Conservation (phyloP, 106 monocot genomes). For the Dactylorhiza incarnata region DNA sequence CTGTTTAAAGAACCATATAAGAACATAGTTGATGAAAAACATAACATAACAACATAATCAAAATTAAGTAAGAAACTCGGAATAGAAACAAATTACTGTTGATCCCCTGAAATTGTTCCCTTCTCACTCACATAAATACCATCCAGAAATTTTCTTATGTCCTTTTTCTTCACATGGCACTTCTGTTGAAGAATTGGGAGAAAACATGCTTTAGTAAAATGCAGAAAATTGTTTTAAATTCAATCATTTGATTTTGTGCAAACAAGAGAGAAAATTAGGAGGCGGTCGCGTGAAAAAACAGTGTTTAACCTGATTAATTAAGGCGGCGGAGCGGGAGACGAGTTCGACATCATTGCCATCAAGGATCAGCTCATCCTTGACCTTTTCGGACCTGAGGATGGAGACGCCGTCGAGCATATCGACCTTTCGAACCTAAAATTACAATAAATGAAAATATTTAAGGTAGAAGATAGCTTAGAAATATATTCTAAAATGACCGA, state of each 20-base stretch:
- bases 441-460: too few relatives aligned
- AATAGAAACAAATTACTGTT: neutral
- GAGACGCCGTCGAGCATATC: constrained; percentile 74
- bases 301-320: constrained; percentile 68
- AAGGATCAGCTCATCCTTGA: constrained; percentile 83
- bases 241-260: neutral
- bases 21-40: neutral
- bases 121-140: constrained; percentile 73
- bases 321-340: constrained; percentile 73
- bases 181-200: constrained; percentile 27
- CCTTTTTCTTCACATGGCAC: constrained; percentile 75
- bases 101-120: constrained; percentile 34
- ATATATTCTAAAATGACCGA: too few relatives aligned
- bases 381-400: constrained; percentile 65
- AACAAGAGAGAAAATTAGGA: neutral
- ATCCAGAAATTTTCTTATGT: constrained; percentile 66
- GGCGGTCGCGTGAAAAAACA: neutral
- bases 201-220: neutral
- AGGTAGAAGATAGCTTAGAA: too few relatives aligned
- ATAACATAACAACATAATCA: neutral
- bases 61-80: neutral
- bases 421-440: constrained; percentile 39
- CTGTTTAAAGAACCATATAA: neutral
- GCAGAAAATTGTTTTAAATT: neutral
- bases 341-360: constrained; percentile 88